Conservation (phyloP, 2,329 filamentous ascomycete species). For the Sporothrix protearum region DNA sequence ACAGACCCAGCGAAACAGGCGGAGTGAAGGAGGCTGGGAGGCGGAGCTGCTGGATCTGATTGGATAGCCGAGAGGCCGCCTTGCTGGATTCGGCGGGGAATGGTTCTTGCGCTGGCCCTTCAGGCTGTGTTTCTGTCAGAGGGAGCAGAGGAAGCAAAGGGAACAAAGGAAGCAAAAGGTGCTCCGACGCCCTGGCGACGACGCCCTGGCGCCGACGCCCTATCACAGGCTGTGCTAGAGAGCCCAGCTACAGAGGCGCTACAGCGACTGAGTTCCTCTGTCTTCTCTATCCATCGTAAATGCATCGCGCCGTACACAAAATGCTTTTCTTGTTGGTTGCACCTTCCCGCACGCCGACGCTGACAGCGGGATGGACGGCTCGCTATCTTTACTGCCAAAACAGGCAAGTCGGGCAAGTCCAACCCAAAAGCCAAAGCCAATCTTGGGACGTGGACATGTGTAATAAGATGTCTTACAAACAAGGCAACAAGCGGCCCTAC, state of each 20-base stretch:
- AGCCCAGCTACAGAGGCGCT: background rate
- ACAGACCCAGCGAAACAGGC: slow-evolving; percentile 7
- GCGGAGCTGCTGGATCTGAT: slow-evolving; percentile 10
- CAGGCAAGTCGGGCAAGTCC: background rate
- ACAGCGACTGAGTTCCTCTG: background rate
- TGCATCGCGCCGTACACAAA: background rate
- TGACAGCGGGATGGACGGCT: background rate
- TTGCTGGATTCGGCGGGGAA: background rate
- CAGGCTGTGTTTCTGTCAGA: background rate
- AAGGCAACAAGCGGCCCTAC: background rate
- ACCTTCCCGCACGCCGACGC: background rate
- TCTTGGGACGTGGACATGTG: background rate
- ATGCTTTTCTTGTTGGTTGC: background rate
- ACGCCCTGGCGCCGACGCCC: background rate
- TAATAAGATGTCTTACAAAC: slow-evolving; percentile 1
- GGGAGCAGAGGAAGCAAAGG: no score
- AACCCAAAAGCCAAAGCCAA: background rate
- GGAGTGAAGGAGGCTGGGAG: background rate
- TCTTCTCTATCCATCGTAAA: background rate
- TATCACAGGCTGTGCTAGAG: background rate
- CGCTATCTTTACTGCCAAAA: background rate
- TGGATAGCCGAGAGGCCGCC: slow-evolving; percentile 18
- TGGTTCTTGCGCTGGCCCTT: background rate
- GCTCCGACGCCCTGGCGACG: no score
- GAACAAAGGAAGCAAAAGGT: no score